Base-by-base conservation (phyloP, 371 early-diverging fungal genomes). In the Rhizopus arrhizus region DNA sequence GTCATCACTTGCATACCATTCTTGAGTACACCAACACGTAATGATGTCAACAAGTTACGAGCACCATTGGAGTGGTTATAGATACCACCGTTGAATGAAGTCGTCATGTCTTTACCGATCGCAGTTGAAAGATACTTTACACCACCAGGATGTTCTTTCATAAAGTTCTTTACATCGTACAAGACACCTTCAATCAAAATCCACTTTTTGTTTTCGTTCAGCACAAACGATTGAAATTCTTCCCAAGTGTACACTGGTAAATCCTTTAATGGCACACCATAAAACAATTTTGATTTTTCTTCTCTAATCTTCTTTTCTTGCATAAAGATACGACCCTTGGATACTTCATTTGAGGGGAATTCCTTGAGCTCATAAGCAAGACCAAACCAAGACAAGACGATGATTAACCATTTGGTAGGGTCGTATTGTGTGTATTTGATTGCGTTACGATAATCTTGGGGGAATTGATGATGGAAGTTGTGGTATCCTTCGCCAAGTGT, bases 401-500 rank as follows among this genome's bases (percentile, higher is more conserved):
- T 81, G 62, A 97, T 95, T 42, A 93, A 70, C 96, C 96, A 96
- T 74, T 95, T 97, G 66, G 97, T 95, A 28, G 97, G 97, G 65
- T 97, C 96, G 70, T 95, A 97, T 80, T 97, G 95, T 61, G 86
- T 87, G 65, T 82, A 90, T 60, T 78, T 68, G 74, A 97, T 91
- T 47, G 94, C 96, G 67, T 97, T 97, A 61, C 97, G 90, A 80
- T 94, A 97, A 79, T 97, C 97, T 61, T 88, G 85, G 57, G 97
- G 97, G 85, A 95, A 97, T 75, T 95, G 91, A 79, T 95, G 96
- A 64, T 94, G 95, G 83, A 92, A 91, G 77, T 92, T 91, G 84
- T 92, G 94, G 72, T 91, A 92, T 8, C 92, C 92, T 75, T 94
- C 92, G 50, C 93, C 93, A 70, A 91, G 65, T 4, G 91, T 92